phyloP scores from a whole-genome alignment of 805 yeast species.

The Candida sanyiensis region DNA sequence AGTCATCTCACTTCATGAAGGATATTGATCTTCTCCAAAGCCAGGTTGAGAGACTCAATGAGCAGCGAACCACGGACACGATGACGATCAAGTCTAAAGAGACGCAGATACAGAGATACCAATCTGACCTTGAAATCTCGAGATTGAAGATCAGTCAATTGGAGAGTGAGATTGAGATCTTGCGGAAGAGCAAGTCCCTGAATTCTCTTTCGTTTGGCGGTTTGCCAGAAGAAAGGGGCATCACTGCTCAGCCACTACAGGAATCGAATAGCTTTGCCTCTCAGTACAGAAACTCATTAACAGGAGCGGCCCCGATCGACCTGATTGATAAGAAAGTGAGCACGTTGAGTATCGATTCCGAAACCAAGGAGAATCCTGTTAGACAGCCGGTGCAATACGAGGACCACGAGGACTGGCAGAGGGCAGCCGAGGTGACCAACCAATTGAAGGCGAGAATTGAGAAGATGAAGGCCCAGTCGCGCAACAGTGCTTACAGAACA shows the following conservation, averaged over 20 bases:
- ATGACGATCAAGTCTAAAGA: slow-evolving; percentile 61
- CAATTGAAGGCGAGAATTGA: slow-evolving; percentile 84
- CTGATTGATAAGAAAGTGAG: slow-evolving; percentile 24
- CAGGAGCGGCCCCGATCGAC: slow-evolving; percentile 15
- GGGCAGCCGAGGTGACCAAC: slow-evolving; percentile 85
- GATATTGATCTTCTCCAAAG: slow-evolving; percentile 19
- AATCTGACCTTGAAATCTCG: slow-evolving; percentile 56
- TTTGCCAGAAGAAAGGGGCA: not conserved
- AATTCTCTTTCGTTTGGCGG: not conserved
- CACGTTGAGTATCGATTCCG: slow-evolving; percentile 25
- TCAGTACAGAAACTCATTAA: slow-evolving; percentile 4
- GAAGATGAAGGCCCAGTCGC: slow-evolving; percentile 70
- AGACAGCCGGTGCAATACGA: slow-evolving; percentile 14
- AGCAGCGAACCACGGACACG: slow-evolving; percentile 45
- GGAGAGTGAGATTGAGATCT: slow-evolving; percentile 40
- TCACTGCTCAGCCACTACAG: slow-evolving; percentile 12
- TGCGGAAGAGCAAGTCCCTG: slow-evolving; percentile 22
- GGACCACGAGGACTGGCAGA: slow-evolving; percentile 70
- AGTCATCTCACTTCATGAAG: slow-evolving; percentile 24
- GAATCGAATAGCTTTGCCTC: slow-evolving; percentile 14
- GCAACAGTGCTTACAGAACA: slow-evolving; percentile 17
- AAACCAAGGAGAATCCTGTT: slow-evolving; percentile 19
- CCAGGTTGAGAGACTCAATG: slow-evolving; percentile 38
- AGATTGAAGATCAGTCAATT: slow-evolving; percentile 47
- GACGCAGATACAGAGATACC: slow-evolving; percentile 55